phyloP scores from a whole-genome alignment of 1,139 yeast genomes.

The Candida labiduridarum region DNA sequence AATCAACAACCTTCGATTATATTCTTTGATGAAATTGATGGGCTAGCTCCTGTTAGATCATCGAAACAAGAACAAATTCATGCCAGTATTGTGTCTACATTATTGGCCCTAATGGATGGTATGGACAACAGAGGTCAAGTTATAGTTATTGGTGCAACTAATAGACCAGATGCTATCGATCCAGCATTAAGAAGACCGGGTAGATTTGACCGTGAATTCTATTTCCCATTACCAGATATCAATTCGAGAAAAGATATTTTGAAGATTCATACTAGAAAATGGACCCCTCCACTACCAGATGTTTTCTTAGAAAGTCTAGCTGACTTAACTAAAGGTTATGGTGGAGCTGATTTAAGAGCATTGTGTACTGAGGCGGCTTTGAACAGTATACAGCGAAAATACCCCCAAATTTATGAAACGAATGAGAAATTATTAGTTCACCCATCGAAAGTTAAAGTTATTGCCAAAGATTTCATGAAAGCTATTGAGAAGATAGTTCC shows the following conservation, averaged over 20 bases:
- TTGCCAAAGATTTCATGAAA: constrained; percentile 84
- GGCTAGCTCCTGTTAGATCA: constrained; percentile 95
- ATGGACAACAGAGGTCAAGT: constrained; percentile 98
- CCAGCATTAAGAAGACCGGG: constrained; percentile 98
- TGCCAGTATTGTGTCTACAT: constrained; percentile 93
- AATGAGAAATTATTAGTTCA: constrained; percentile 74
- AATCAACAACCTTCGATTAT: constrained; percentile 95
- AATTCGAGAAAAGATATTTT: constrained; percentile 79
- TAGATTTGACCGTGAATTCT: constrained; percentile 94
- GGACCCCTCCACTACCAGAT: constrained; percentile 74
- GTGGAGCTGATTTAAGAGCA: constrained; percentile 97
- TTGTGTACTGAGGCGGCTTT: constrained; percentile 95
- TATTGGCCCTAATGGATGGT: constrained; percentile 97
- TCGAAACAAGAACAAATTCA: constrained; percentile 98
- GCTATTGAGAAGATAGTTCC: constrained; percentile 90
- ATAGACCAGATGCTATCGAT: constrained; percentile 96
- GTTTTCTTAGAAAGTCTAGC: constrained; percentile 71
- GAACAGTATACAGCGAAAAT: constrained; percentile 85
- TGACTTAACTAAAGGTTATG: constrained; percentile 87
- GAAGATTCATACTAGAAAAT: constrained; percentile 81
- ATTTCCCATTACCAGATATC: constrained; percentile 88
- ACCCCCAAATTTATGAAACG: constrained; percentile 88
- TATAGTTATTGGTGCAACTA: constrained; percentile 96
- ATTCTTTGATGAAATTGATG: constrained; percentile 97
- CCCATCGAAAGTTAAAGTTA: constrained; percentile 70